Evolutionary conservation across 805 yeast genomes (phyloP), one percentile per base, ranked within the genome.

Genomic region (Candida verbasci): DNA sequence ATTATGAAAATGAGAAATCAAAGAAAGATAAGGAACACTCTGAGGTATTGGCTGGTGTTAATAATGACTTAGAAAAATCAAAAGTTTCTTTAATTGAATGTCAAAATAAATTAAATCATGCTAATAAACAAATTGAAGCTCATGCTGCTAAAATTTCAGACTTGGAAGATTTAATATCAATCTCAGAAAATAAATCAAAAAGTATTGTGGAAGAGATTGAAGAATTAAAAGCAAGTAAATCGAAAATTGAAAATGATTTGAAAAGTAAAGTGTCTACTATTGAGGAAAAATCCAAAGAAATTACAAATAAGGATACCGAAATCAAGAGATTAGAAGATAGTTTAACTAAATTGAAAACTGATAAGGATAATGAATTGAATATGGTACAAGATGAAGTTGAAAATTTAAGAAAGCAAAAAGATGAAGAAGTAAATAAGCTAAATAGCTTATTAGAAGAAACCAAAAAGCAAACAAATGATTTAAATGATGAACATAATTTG

Each of bases 301-400:
- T 35, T 11, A 15, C 16, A 14, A 26, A 33, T 22, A 17, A 17
- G n/a, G 37, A 41, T 22, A 6, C 24, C 3, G 22, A 24, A n/a
- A 27, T 40, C n/a, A 26, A 40, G 12, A 29, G 22, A 17, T 24
- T 38, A 6, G n/a, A 34, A 16, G 32, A 29, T 2, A 35, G 9
- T 4, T 20, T 29, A 10, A 10, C 9, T 41, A 34, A 31, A 31
- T 21, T 29, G 16, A 6, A 29, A 12, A 34, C 25, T 8, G 17
- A n/a, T 4, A 30, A 37, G 3, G 20, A 36, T 12, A 7, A 22
- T 4, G 28, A 30, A 6, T 15, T 21, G 14, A 24, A 4, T 31
- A 39, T n/a, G 8, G 26, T 21, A 37, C 40, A 48, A 17, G 37
- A 34, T 16, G 39, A 43, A 17, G 42, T 41, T 14, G 48, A 41